phyloP scores from a whole-genome alignment of 2,329 filamentous ascomycete genomes.

The Hypomyces rosellus region DNA sequence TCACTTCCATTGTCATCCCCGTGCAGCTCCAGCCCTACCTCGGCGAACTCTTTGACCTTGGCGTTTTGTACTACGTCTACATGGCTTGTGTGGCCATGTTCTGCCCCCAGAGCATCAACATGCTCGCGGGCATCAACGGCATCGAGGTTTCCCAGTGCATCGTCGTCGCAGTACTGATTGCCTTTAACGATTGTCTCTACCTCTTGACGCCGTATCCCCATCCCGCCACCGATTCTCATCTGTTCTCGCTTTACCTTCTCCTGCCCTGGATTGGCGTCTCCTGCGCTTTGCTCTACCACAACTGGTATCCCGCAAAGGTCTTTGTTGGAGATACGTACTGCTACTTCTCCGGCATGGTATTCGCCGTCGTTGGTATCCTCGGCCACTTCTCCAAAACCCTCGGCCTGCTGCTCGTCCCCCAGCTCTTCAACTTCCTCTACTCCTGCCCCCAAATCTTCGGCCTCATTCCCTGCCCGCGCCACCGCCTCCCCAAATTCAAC shows the following conservation, averaged over 20 bases:
- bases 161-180: conserved; percentile 77
- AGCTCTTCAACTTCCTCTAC: conserved; percentile 96
- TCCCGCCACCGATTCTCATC: conserved; percentile 88
- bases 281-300: conserved; percentile 77
- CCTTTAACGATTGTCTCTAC: conserved; percentile 84
- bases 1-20: conserved; percentile 91
- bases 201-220: conserved; percentile 78
- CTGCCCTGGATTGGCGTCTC: conserved; percentile 93
- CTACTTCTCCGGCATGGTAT: conserved; percentile 99
- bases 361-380: conserved; percentile 91
- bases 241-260: conserved; percentile 93
- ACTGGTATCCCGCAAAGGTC: conserved; percentile 91
- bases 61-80: conserved; percentile 83
- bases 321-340: conserved; percentile 99
- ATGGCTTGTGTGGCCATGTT: conserved; percentile 97
- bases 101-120: conserved; percentile 98
- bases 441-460: conserved; percentile 88
- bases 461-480: conserved; percentile 83
- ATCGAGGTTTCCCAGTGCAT: conserved; percentile 94
- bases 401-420: conserved; percentile 81
- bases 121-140: conserved; percentile 97
- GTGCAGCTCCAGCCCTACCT: conserved; percentile 77
- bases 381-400: conserved; percentile 98
- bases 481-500: conserved; percentile 86
- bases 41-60: conserved; percentile 78